phyloP scores from a whole-genome alignment of 345 rosid genomes.

The Limnanthes douglasii region DNA sequence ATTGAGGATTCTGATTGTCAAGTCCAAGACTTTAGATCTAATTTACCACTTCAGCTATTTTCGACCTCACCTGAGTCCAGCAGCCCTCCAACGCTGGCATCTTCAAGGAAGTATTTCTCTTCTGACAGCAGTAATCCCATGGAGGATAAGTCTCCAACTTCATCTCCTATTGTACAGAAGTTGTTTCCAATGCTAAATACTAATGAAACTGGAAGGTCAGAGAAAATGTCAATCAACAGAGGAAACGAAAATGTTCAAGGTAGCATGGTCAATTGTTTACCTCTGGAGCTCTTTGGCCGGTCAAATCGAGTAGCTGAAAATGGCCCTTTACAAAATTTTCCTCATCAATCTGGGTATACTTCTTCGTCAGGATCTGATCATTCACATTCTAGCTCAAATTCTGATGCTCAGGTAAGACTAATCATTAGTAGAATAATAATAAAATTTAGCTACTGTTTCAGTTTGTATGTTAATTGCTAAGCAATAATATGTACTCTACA shows the following conservation, averaged over 20 bases:
- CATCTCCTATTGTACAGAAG: constrained; percentile 63
- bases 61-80: constrained; percentile 57
- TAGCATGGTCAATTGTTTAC: constrained; percentile 21
- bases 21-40: constrained; percentile 34
- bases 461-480: background rate
- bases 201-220: constrained; percentile 36
- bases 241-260: constrained; percentile 28
- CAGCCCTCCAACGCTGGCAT: constrained; percentile 51
- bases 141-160: constrained; percentile 62
- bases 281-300: constrained; percentile 64
- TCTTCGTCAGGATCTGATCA: constrained; percentile 89
- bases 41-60: constrained; percentile 64
- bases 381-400: constrained; percentile 64
- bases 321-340: constrained; percentile 30
- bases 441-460: too few relatives aligned
- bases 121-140: constrained; percentile 82
- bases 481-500: constrained; percentile 5
- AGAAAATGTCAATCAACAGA: constrained; percentile 21
- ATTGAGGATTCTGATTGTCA: constrained; percentile 60
- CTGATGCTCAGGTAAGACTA: constrained; percentile 57
- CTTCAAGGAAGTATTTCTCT: constrained; percentile 73
- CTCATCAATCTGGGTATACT: constrained; percentile 49
- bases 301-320: constrained; percentile 27
- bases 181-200: constrained; percentile 62
- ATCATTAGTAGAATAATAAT: background rate